phyloP scores from a whole-genome alignment of 345 rosid species.

The Linum tenue region DNA sequence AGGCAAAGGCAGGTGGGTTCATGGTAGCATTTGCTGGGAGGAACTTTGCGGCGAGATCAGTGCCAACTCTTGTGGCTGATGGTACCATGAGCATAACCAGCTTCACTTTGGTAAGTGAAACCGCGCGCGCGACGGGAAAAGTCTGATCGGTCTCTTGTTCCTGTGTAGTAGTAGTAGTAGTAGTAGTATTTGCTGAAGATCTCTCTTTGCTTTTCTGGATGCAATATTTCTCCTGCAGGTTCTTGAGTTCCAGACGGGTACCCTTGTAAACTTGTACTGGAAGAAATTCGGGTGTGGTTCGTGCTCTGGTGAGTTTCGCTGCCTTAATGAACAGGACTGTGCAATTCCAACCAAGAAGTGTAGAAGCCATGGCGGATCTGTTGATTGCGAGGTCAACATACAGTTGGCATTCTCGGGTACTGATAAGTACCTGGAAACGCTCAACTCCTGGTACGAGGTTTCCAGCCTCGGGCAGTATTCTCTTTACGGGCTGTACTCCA shows the following conservation, averaged over 20 bases:
- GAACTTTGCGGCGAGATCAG: constrained; percentile 6
- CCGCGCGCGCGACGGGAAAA: neutral
- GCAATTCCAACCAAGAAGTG: constrained; percentile 57
- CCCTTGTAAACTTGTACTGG: constrained; percentile 63
- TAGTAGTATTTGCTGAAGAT: neutral
- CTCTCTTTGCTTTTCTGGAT: neutral
- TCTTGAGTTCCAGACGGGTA: constrained; percentile 75
- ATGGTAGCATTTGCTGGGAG: constrained; percentile 13
- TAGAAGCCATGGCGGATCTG: constrained; percentile 30
- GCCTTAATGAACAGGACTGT: constrained; percentile 55
- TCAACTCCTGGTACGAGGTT: constrained; percentile 89
- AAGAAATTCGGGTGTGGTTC: constrained; percentile 67
- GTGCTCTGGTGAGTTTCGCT: constrained; percentile 38
- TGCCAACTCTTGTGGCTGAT: neutral
- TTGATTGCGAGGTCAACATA: constrained; percentile 48
- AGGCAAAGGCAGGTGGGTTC: constrained; percentile 6
- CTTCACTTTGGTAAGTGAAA: constrained; percentile 7
- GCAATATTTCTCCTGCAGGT: constrained; percentile 30
- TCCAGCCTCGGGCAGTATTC: constrained; percentile 57
- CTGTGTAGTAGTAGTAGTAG: neutral
- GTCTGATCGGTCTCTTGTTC: neutral
- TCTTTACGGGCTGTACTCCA: constrained; percentile 44
- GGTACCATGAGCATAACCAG: constrained; percentile 3
- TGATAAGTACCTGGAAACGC: constrained; percentile 53
- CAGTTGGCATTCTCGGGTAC: constrained; percentile 83